phyloP scores from a whole-genome alignment of 805 yeast species.

The Spathaspora girioi region DNA sequence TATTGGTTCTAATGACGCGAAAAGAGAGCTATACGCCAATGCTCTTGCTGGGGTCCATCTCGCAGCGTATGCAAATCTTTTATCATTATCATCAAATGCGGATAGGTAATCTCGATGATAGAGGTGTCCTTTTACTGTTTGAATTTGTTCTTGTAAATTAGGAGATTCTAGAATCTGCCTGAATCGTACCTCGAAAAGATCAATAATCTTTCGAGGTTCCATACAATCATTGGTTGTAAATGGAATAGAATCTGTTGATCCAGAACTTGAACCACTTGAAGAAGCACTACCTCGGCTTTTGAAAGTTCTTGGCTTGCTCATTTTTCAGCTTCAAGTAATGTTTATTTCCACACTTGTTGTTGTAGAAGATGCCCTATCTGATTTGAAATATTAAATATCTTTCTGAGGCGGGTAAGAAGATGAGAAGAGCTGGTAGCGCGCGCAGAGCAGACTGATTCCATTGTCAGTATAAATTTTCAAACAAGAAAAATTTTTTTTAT shows the following conservation, averaged over 20 bases:
- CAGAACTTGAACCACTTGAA: neutral
- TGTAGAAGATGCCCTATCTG: neutral
- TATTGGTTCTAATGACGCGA: constrained; percentile 47
- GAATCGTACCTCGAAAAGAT: constrained; percentile 32
- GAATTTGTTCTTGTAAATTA: constrained; percentile 46
- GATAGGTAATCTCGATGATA: constrained; percentile 64
- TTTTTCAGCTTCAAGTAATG: constrained; percentile 4
- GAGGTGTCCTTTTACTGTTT: constrained; percentile 64
- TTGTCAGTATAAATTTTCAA: constrained; percentile 11
- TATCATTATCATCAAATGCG: constrained; percentile 63
- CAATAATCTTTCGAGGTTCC: constrained; percentile 32
- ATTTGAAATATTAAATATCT: neutral
- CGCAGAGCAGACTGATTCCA: neutral
- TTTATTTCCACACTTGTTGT: neutral
- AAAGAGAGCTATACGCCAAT: constrained; percentile 65
- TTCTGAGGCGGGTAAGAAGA: neutral
- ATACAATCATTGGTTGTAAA: constrained; percentile 28
- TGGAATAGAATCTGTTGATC: constrained; percentile 19
- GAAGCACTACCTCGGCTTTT: neutral
- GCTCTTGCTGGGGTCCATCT: constrained; percentile 89
- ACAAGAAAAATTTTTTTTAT: constrained; percentile 5
- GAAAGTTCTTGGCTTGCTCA: constrained; percentile 5
- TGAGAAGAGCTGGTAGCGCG: neutral
- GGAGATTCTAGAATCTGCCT: constrained; percentile 30
- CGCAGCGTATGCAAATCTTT: constrained; percentile 72